Base-by-base conservation (phyloP, 2,329 filamentous ascomycete species). In the Verticillium isaacii region DNA sequence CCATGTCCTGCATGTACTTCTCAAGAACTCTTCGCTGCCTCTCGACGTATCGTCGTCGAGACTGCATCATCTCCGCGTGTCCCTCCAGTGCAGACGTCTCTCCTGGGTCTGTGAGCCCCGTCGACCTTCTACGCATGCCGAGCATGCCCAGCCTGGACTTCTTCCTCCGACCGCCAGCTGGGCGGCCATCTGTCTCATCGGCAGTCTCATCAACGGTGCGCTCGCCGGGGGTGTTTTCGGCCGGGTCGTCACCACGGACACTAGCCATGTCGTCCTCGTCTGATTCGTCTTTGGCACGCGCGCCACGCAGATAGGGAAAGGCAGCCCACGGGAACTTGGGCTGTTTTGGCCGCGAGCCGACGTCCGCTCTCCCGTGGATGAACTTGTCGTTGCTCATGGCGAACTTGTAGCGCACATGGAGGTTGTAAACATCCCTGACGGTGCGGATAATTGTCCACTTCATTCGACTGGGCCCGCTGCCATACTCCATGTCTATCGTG, bases 391-490 rank as follows among this genome's bases (percentile, higher is more conserved):
- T 93, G 64, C 90, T 88, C 62, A 91, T 85, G 63, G 93, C 89
- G 60, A 96, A 82, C 73, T 95, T 96, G 82, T 98, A 99, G 68
- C 96, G 93, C 70, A 93, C 82, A 75, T 99, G 95, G 39, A 99
- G 80, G 69, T 97, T 96, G 68, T 92, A 87, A 68, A 99, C 97
- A 72, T 99, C 95, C 68, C 87, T 84, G 45, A 98, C 85, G 11
- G 92, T 93, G 60, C 95, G 86, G 69, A 92, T 88, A 62, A 99
- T 91, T 19, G 91, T 89, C 95, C 95, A 99, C 71, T 91, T 92
- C 96, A 99, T 98, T 62, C 95, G 86, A 60, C 94, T 97, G 61
- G 95, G 86, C 0, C 95, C 96, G 72, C 91, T 98, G 15, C 95
- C 95, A 73, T 99, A 99, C 73, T 99, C 95, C 17, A 99, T 81